Evolutionary conservation across 1,284 basidiomycete genomes (phyloP).

Genomic region (Ganoderma leucocontextum): DNA sequence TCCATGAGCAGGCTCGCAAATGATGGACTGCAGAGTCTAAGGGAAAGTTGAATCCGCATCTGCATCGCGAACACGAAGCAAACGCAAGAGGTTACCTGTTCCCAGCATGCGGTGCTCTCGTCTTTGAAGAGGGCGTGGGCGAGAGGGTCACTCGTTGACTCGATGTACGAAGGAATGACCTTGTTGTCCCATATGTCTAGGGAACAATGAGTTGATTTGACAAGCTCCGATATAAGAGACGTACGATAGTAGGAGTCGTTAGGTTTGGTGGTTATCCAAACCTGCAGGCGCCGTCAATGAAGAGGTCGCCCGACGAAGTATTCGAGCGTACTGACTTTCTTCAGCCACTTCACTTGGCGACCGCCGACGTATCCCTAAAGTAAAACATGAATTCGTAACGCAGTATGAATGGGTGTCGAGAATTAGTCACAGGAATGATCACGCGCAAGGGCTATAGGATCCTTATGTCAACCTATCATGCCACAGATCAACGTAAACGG

Average conservation of each 20-base stretch:
- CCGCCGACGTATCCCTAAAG: constrained; percentile 37
- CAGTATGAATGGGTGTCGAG: too few species aligned
- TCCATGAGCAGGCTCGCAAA: constrained; percentile 35
- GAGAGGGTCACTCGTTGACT: constrained; percentile 32
- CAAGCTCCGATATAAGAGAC: constrained; percentile 1
- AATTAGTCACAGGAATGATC: constrained; percentile 33
- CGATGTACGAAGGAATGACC: constrained; percentile 37
- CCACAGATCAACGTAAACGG: background rate
- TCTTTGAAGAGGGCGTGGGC: constrained; percentile 31
- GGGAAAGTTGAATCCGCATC: too few species aligned
- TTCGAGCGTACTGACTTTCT: constrained; percentile 27
- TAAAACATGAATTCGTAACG: background rate
- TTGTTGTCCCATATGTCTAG: constrained; percentile 38
- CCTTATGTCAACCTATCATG: background rate
- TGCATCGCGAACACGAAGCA: background rate
- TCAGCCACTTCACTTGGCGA: constrained; percentile 39
- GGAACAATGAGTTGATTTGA: background rate
- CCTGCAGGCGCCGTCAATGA: constrained; percentile 10
- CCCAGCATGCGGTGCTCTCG: constrained; percentile 35
- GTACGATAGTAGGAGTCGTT: constrained; percentile 36
- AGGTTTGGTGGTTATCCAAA: constrained; percentile 34
- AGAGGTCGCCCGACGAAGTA: background rate
- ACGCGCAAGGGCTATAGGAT: constrained; percentile 31
- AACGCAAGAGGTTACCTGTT: constrained; percentile 24
- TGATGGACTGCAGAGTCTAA: constrained; percentile 36